A percentile compares a stretch with the other conserved stretches of the same genome.
phyloP scores from a whole-genome alignment of 352 stramenopile genomes.

The Globisporangium echinulatum region DNA sequence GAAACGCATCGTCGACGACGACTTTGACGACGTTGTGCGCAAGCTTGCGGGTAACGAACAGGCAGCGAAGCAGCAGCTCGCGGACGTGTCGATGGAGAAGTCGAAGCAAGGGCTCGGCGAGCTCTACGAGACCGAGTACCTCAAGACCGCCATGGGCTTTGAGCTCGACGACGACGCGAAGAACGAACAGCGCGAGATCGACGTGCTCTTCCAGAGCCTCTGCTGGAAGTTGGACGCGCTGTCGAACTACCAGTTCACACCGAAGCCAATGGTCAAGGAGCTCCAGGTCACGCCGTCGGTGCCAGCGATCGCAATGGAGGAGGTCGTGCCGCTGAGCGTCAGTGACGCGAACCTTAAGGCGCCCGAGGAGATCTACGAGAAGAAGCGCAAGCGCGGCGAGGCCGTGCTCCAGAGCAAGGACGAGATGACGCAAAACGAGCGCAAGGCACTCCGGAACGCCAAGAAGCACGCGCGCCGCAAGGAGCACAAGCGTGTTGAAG shows the following conservation, averaged over 20 bases:
- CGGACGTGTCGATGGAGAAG: constrained; percentile 92
- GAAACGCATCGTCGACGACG: constrained; percentile 91
- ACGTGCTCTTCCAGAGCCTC: constrained; percentile 91
- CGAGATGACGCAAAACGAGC: constrained; percentile 85
- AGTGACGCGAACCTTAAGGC: constrained; percentile 81
- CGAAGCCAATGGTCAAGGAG: constrained; percentile 90
- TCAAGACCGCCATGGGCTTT: constrained; percentile 92
- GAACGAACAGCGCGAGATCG: constrained; percentile 93
- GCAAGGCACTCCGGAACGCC: constrained; percentile 75
- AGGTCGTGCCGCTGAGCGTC: constrained; percentile 77
- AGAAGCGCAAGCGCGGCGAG: constrained; percentile 84
- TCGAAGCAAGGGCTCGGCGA: constrained; percentile 88
- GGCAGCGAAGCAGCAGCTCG: constrained; percentile 80
- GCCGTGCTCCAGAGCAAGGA: constrained; percentile 75
- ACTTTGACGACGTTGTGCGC: constrained; percentile 93
- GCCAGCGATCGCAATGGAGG: constrained; percentile 80
- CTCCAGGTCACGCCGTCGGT: constrained; percentile 79
- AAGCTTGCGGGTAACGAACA: constrained; percentile 78
- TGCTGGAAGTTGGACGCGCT: constrained; percentile 94
- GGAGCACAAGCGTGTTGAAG: constrained; percentile 81
- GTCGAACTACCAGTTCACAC: constrained; percentile 95
- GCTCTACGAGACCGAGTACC: constrained; percentile 95
- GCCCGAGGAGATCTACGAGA: constrained; percentile 80
- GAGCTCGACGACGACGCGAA: constrained; percentile 89
- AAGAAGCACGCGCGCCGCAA: constrained; percentile 92